A percentile compares a stretch with the other conserved stretches of the same genome.
Evolutionary conservation across 345 rosid species (phyloP).

Genomic region (Salix koriyanagi): DNA sequence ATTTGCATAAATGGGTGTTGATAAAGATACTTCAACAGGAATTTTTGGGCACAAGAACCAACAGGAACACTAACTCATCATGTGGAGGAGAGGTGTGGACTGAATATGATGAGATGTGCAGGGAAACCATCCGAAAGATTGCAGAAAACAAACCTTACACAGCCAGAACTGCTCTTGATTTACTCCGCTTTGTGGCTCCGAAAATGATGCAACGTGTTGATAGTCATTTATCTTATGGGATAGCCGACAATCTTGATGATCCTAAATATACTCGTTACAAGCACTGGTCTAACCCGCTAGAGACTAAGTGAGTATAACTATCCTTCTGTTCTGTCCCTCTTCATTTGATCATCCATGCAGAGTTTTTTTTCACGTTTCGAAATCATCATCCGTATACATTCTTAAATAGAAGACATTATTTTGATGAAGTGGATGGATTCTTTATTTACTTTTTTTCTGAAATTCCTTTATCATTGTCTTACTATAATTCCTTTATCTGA

Average conservation of each 20-base stretch:
- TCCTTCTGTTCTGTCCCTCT: neutral
- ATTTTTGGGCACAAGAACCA: conserved; percentile 4
- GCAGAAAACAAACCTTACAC: conserved; percentile 60
- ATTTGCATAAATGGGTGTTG: neutral
- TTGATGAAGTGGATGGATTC: too few relatives aligned
- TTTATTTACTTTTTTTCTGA: too few relatives aligned
- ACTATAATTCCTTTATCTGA: too few relatives aligned
- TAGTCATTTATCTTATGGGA: conserved; percentile 72
- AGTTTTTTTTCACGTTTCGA: too few relatives aligned
- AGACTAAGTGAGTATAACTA: conserved; percentile 45
- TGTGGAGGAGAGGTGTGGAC: conserved; percentile 57
- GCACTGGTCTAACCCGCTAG: conserved; percentile 81
- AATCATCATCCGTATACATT: too few relatives aligned
- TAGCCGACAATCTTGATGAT: conserved; percentile 62
- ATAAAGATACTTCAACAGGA: conserved; percentile 25
- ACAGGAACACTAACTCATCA: conserved; percentile 18
- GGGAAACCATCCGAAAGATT: conserved; percentile 37
- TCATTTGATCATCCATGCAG: too few relatives aligned
- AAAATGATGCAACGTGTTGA: conserved; percentile 60
- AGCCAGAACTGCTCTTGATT: conserved; percentile 38
- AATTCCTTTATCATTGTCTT: too few relatives aligned
- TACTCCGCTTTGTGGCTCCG: conserved; percentile 58
- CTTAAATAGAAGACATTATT: too few relatives aligned
- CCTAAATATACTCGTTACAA: conserved; percentile 57
- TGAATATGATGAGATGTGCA: conserved; percentile 55